Conservation (phyloP, 805 yeast species). For the Clavispora santaluciae region DNA sequence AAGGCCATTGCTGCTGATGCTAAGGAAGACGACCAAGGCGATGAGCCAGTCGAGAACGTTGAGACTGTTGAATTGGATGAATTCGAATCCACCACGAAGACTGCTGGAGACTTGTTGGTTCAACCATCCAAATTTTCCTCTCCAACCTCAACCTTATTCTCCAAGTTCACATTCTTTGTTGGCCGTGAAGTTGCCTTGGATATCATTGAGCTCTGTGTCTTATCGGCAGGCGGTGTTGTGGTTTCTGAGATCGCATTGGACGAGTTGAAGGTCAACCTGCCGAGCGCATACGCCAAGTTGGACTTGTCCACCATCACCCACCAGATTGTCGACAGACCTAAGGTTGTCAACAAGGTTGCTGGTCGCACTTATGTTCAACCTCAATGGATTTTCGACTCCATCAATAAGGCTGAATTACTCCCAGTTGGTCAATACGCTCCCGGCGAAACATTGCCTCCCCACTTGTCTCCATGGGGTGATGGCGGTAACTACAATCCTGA, state of each 20-base stretch:
- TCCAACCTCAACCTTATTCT: constrained; percentile 61
- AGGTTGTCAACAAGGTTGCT: constrained; percentile 65
- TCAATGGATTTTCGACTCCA: constrained; percentile 93
- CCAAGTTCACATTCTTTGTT: constrained; percentile 72
- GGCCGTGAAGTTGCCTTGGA: constrained; percentile 97
- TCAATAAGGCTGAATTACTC: constrained; percentile 70
- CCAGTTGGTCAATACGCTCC: constrained; percentile 84
- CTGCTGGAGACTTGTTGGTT: constrained; percentile 61
- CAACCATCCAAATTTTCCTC: constrained; percentile 60
- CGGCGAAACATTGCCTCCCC: constrained; percentile 95
- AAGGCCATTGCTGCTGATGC: constrained; percentile 51
- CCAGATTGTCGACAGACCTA: constrained; percentile 92
- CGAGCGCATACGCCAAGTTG: constrained; percentile 41
- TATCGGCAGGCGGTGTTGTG: constrained; percentile 81
- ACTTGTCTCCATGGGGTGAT: constrained; percentile 98
- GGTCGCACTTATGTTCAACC: constrained; percentile 96
- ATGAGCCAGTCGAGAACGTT: constrained; percentile 30
- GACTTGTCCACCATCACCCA: constrained; percentile 77
- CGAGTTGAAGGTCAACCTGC: constrained; percentile 52
- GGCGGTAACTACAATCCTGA: constrained; percentile 85
- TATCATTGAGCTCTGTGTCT: constrained; percentile 77
- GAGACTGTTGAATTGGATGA: constrained; percentile 50
- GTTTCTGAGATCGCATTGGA: constrained; percentile 86
- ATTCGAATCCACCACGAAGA: constrained; percentile 59
- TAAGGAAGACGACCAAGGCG: constrained; percentile 10